These are phyloP conservation scores for Beauveria sp. DNA, from an alignment of 2,329 filamentous ascomycete species.

Conservation along the genomic window DNA sequence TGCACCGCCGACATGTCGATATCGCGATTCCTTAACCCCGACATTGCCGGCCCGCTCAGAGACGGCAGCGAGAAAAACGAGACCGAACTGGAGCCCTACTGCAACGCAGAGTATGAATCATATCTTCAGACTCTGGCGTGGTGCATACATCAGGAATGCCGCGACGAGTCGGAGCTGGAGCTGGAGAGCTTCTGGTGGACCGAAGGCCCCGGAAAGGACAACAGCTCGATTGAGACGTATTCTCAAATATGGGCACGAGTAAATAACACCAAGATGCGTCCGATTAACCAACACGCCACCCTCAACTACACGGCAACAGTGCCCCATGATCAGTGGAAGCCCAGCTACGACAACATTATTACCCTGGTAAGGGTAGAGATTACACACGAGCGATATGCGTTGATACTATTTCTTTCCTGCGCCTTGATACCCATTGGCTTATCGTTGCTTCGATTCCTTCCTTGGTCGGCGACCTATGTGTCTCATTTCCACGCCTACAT, in stretches of 20 bases:
- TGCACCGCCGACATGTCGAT: conserved; percentile 2
- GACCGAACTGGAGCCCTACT: conserved; percentile 7
- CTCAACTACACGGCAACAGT: conserved; percentile 14
- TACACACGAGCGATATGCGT: conserved; percentile 16
- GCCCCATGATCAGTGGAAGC: conserved; percentile 8
- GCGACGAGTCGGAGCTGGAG: background rate
- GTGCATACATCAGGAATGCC: conserved; percentile 16
- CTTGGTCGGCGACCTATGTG: conserved; percentile 10
- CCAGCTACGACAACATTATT: conserved; percentile 9
- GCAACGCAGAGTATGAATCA: conserved; percentile 14
- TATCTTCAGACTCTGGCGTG: conserved; percentile 18
- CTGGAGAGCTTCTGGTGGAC: conserved; percentile 18
- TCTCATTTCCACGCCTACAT: conserved; percentile 14
- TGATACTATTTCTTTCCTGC: conserved; percentile 19
- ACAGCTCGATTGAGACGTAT: conserved; percentile 13
- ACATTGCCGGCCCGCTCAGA: background rate
- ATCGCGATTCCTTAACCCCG: conserved; percentile 5
- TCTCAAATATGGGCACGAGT: background rate
- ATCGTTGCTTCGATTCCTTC: conserved; percentile 24
- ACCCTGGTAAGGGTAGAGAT: conserved; percentile 8
- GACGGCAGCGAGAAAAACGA: background rate
- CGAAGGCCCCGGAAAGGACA: conserved; percentile 13
- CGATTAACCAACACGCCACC: background rate
- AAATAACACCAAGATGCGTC: background rate
- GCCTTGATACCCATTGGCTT: conserved; percentile 16